Evolutionary conservation across 805 yeast genomes (phyloP), one percentile per base, ranked within the genome.

Genomic region (Saccharomycopsis sp.): DNA sequence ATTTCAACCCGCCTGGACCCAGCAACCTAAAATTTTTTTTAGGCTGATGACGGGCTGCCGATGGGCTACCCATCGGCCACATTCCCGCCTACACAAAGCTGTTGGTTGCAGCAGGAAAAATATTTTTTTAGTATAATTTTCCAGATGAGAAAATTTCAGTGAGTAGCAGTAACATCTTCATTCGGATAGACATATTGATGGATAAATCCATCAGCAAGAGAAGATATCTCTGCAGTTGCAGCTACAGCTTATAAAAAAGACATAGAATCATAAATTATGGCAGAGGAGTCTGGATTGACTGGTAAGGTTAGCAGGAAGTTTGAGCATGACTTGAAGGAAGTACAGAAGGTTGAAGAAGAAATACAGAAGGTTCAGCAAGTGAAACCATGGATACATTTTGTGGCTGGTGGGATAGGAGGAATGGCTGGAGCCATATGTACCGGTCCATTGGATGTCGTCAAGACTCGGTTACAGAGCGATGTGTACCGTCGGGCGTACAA

Each of bases 381-480:
- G 2, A 75, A 74, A 58, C 80, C 81, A 35, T 77, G 80, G 93
- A 90, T 87, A 3, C 93, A 87, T 72, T 88, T 88, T 68, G 88
- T 88, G n/a, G 92, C 96, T 12, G 96, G 94, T 55, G 96, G 96
- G 14, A 70, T 89, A 24, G 99, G 97, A 38, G 99, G 99, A 15
- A 94, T 94, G 97, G 89, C 93, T 34, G 99, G 99, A 24, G 97
- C 99, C 1, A 74, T 93, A 2, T 85, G 84, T 57, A 94, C 99
- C 0, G 86, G 97, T 65, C 99, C 99, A 0, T 82, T 94, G 62
- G 99, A 92, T 71, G 96, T 94, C 54, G 97, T 94, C 42, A 94
- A 94, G 69, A 94, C 99, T 0, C 79, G 99, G 67, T 74, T 94
- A 57, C 99, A 94, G 70, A 87, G 96, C 61, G 96, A 91, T 67